Base-by-base conservation (phyloP, 176 grass and related monocot species). In the Paspalum vaginatum region DNA sequence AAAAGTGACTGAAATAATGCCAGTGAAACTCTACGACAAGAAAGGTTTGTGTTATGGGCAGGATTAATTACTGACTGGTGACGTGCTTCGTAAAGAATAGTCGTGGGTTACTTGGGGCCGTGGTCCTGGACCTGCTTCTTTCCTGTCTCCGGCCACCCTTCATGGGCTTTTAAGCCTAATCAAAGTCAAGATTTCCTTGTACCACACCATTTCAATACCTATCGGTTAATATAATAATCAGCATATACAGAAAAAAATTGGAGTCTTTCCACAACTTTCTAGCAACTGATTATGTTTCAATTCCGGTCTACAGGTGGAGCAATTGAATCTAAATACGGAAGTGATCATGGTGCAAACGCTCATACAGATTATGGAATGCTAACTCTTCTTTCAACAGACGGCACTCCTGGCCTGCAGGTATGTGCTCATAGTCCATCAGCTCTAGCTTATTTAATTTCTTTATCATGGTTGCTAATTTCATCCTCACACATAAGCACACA, bases 291-390 rank as follows among this genome's bases (percentile, higher is more conserved):
- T 32, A 32, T 32, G 32, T 32, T 32, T 32, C 32, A 3, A 32
- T 32, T 32, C 8, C 18, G 16, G 16, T 20, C 51, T 54, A 20
- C 52, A 54, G 52, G 52, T 18, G 0, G 18, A 7, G 52, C 52
- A 54, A 54, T 18, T 16, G 18, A n/a, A 54, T 54, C 52, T 18
- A 54, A 54, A 54, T 54, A 56, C 21, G 54, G 54, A 56, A 56
- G 20, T 22, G 52, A 54, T 18, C 6, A 21, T 85, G 94, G 94
- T 74, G 88, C 86, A 43, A 57, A 75, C 2, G 70, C 94, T 47
- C 91, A 97, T 75, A 83, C 94, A 65, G 94, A 97, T 50, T 91
- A 75, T 89, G 94, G 91, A 75, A 85, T 97, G 50, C 47, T 93
- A 25, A 85, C 86, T 11, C 86, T 97, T 77, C 48, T 97, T 11